Evolutionary conservation across 495 filamentous ascomycete species (phyloP).

Genomic region (Daldinia childiae): DNA sequence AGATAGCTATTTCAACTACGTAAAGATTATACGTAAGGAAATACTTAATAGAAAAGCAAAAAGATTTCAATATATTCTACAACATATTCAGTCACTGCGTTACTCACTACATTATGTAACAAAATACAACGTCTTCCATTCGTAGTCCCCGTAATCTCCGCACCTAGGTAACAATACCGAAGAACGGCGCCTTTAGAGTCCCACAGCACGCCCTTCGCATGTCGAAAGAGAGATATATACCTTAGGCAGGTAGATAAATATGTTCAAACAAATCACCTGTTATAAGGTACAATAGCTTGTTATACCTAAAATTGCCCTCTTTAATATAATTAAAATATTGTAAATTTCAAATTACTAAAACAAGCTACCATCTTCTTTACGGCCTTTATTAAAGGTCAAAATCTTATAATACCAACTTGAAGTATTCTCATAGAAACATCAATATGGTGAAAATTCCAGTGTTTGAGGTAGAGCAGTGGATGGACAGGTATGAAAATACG

Average conservation of each 20-base stretch:
- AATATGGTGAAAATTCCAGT: conserved; percentile 74
- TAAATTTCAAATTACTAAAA: too few species aligned
- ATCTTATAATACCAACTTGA: neutral
- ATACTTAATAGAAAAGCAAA: too few species aligned
- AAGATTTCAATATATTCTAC: neutral
- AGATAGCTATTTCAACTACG: too few species aligned
- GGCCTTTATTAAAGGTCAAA: neutral
- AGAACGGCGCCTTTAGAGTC: conserved; percentile 3
- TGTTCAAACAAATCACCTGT: too few species aligned
- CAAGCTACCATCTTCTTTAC: too few species aligned
- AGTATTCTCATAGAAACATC: neutral
- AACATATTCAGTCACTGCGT: too few species aligned
- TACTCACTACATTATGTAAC: too few species aligned
- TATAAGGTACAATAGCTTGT: neutral
- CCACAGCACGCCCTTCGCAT: conserved; percentile 17
- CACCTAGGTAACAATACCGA: conserved; percentile 6
- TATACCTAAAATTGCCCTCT: too few species aligned
- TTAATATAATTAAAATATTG: too few species aligned
- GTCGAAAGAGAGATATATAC: neutral
- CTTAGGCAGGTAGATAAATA: too few species aligned
- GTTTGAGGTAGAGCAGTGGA: conserved; percentile 92
- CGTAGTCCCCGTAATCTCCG: conserved; percentile 11
- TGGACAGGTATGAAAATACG: conserved; percentile 82
- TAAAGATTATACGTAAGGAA: too few species aligned
- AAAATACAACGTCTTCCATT: neutral